Base-by-base conservation (phyloP, 192 early-diverging fungal species). In the Backusella psychrophila region DNA sequence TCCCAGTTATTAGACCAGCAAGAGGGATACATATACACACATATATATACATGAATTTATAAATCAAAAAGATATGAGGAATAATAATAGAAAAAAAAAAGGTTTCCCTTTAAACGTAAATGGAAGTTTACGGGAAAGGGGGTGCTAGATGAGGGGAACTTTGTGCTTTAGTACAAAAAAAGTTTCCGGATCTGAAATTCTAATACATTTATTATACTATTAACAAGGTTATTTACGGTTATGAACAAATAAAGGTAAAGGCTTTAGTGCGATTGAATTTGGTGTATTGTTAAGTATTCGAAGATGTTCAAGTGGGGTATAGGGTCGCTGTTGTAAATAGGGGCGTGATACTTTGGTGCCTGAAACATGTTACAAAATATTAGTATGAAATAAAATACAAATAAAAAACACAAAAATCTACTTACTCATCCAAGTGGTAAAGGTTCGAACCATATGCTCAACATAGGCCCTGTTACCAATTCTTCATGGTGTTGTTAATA, bases 261-360 rank as follows among this genome's bases (percentile, higher is more conserved):
- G 56, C 23, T 63, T 63, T 63, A 63, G 11, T 63, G 56, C 8
- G 12, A 63, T 63, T 63, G 56, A 63, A 4, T 63, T 29, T 26
- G 56, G 56, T 12, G 56, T 63, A 11, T 63, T 63, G 26, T 63
- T 63, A 12, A 63, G 56, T 63, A 63, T 63, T 29, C 56, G 56
- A 29, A 63, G 26, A 63, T 63, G 56, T 29, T 63, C 56, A 4
- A 63, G 56, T 63, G 56, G 56, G 56, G 56, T 63, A 63, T 63
- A 63, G 29, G 56, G 9, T 29, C 23, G 21, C 26, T 63, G 21
- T 63, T 63, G 56, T 29, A 63, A 63, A 63, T 63, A 63, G 56
- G 56, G 56, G 56, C 56, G 56, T 63, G 56, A 63, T 63, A 63
- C 26, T 63, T 63, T 63, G 56, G 56, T 63, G 56, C 56, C 56